Evolutionary conservation across 768 basidiomycete species (phyloP).

Genomic region (Hygrocybe punicea): DNA sequence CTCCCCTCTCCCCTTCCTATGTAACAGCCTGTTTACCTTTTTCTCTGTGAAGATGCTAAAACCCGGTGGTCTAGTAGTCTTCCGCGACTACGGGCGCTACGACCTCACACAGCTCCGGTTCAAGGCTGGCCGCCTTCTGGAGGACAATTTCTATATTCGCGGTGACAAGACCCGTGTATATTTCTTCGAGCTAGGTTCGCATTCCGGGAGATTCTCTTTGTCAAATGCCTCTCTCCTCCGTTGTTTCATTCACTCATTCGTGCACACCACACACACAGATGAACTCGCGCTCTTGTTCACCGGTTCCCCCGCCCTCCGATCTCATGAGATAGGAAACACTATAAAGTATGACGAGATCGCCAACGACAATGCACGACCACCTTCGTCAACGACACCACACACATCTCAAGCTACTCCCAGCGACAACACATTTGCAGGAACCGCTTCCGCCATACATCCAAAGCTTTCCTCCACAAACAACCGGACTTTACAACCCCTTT

Average conservation of each 20-base stretch:
- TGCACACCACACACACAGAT: conserved; percentile 55
- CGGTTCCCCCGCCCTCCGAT: conserved; percentile 45
- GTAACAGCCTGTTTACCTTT: not conserved
- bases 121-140: conserved; percentile 80
- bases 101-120: conserved; percentile 95
- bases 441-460: conserved; percentile 31
- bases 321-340: conserved; percentile 28
- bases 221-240: not conserved
- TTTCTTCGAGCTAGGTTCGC: conserved; percentile 84
- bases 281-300: conserved; percentile 80
- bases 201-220: not conserved
- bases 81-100: conserved; percentile 93
- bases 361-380: conserved; percentile 30
- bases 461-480: conserved; percentile 33
- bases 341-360: no score
- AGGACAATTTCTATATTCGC: conserved; percentile 93
- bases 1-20: not conserved
- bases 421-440: conserved; percentile 2
- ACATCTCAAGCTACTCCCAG: not conserved
- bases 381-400: not conserved
- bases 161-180: conserved; percentile 98
- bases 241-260: not conserved
- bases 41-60: conserved; percentile 67
- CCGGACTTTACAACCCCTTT: conserved; percentile 56
- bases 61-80: conserved; percentile 77